Base-by-base conservation (phyloP, 495 filamentous ascomycete genomes). In the Podospora anserina region DNA sequence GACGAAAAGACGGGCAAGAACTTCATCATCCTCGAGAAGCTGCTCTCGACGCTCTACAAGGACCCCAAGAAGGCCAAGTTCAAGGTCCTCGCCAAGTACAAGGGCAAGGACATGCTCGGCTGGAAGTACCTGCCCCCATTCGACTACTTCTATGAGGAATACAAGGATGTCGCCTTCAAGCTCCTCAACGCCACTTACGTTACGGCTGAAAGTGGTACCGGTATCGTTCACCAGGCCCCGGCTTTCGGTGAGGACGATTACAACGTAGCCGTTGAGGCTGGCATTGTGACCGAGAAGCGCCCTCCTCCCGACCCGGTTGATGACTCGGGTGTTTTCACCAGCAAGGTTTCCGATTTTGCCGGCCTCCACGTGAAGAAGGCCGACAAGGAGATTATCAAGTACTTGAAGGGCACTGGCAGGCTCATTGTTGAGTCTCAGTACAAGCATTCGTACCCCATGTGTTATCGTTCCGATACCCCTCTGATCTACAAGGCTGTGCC, bases 241-340 rank as follows among this genome's bases (percentile, higher is more conserved):
- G 93, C 93, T 0, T 98, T 94, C 76, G 95, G 95, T 84, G 93
- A 97, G 79, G 95, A 98, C 66, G 95, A 99, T 88, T 99, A 97
- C 83, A 89, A 88, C 70, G 88, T 94, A 56, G 92, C 92, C 3
- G 71, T 94, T 68, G 87, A 91, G 67, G 79, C 85, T 62, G 95
- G 94, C 61, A 85, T 97, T 59, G 91, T 98, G 68, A 88, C 78
- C 67, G 89, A 91, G 63, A 84, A 86, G 62, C 90, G 93, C 53
- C 83, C 86, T 30, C 93, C 95, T 20, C 94, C 95, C 15, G 96
- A 97, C 75, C 95, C 95, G 2, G 91, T 98, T 15, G 89, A 96
- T 72, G 90, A 93, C 2, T 84, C 84, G 58, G 95, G 95, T 63
- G 82, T 84, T 71, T 99, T 93, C 79, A 97, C 92, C 0, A 79